A percentile compares a stretch with the other conserved stretches of the same genome.
phyloP scores from a whole-genome alignment of 768 basidiomycete species.

The Kwoniella newhampshirensis region DNA sequence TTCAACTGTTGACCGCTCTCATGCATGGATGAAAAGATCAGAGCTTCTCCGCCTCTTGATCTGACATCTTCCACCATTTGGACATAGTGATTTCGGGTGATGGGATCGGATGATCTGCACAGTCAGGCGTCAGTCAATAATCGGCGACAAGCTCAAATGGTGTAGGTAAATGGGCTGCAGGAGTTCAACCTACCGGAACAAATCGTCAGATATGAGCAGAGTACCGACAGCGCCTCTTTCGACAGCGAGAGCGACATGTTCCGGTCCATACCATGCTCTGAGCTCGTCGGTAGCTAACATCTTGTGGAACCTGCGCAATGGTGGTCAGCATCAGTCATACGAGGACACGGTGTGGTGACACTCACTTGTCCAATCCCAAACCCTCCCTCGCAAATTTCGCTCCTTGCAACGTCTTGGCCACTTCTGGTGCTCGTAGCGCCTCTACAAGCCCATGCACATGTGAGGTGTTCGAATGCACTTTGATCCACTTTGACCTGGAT shows the following conservation, averaged over 20 bases:
- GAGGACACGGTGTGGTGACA: neutral
- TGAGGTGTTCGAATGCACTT: constrained; percentile 85
- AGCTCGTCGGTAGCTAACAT: constrained; percentile 93
- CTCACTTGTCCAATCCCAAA: constrained; percentile 79
- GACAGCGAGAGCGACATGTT: constrained; percentile 86
- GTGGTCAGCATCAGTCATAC: neutral
- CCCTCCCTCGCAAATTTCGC: constrained; percentile 97
- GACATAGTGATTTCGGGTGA: constrained; percentile 77
- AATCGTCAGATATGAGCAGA: constrained; percentile 87
- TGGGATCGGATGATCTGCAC: constrained; percentile 73
- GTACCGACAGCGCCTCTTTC: constrained; percentile 92
- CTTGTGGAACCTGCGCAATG: constrained; percentile 78
- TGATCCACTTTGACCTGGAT: constrained; percentile 79
- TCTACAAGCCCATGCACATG: constrained; percentile 96
- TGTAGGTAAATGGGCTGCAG: constrained; percentile 32
- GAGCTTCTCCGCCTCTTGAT: constrained; percentile 83
- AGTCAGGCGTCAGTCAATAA: neutral
- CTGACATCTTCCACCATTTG: constrained; percentile 82
- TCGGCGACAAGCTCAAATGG: neutral
- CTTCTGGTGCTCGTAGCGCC: constrained; percentile 91
- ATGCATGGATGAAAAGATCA: constrained; percentile 99
- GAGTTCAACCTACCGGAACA: no score
- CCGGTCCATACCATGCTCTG: constrained; percentile 97
- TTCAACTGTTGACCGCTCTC: constrained; percentile 99
- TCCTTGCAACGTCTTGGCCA: constrained; percentile 54